Percentiles rank a stretch among this genome's conserved stretches.
Conservation (phyloP, 208 protist species). For the Leishmania tarentolae region DNA sequence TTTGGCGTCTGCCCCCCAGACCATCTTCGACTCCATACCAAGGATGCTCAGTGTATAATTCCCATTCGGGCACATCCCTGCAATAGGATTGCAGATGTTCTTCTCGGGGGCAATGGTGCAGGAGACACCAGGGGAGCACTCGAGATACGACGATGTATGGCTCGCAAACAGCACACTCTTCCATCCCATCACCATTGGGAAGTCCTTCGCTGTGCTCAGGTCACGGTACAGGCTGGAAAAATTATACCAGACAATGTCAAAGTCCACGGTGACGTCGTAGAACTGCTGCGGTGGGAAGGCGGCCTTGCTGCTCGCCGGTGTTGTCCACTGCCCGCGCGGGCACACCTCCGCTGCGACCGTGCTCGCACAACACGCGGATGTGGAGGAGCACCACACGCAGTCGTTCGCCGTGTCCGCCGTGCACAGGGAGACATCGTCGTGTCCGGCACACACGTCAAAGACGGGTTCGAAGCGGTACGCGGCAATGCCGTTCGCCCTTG, state of each 20-base stretch:
- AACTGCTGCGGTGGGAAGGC: slow-evolving; percentile 13
- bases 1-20: not conserved
- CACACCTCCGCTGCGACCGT: slow-evolving; percentile 18
- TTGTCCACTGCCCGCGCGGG: slow-evolving; percentile 22
- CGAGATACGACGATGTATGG: not conserved
- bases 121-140: slow-evolving; percentile 3
- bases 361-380: slow-evolving; percentile 12
- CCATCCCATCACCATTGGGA: too few relatives aligned
- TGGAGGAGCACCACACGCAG: slow-evolving; percentile 30
- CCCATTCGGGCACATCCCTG: slow-evolving; percentile 31
- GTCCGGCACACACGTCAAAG: slow-evolving; percentile 14
- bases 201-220: not conserved
- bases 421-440: slow-evolving; percentile 6
- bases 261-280: slow-evolving; percentile 14
- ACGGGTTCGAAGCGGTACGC: slow-evolving; percentile 30
- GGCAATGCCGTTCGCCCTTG: slow-evolving; percentile 17
- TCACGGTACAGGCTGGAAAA: not conserved
- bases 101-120: not conserved
- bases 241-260: not conserved
- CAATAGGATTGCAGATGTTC: not conserved
- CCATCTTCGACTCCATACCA: slow-evolving; percentile 13
- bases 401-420: not conserved
- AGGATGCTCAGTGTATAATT: slow-evolving; percentile 34
- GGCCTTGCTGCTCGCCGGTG: not conserved
- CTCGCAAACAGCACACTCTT: not conserved